Evolutionary conservation across 148 eudicot genomes (phyloP).

Genomic region (Vaccinium macrocarpon): DNA sequence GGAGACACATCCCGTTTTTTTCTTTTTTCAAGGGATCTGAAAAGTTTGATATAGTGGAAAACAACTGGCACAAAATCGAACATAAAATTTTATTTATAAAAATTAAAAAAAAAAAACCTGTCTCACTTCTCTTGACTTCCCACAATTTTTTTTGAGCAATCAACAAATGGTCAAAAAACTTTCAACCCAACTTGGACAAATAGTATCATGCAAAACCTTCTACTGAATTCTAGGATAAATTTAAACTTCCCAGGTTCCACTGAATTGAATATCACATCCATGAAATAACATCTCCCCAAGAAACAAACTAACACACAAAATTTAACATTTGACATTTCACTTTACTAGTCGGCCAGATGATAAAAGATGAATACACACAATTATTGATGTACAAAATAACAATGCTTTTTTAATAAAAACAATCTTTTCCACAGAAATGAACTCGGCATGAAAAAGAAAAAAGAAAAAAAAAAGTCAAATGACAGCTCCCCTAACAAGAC

Average conservation of each 20-base stretch:
- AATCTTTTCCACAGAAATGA: not conserved
- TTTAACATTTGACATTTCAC: not conserved
- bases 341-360: not conserved
- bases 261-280: not conserved
- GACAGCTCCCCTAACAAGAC: not conserved
- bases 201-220: not conserved
- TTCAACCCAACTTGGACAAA: not conserved
- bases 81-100: not conserved
- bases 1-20: not conserved
- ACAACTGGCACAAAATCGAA: not conserved
- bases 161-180: not conserved
- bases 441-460: not conserved
- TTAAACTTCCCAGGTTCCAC: not conserved
- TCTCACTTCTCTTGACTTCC: too few relatives aligned
- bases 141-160: not conserved
- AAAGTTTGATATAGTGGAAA: not conserved
- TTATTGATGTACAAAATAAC: not conserved
- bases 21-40: not conserved
- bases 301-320: not conserved
- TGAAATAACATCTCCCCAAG: not conserved
- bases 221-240: not conserved
- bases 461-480: not conserved
- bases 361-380: not conserved
- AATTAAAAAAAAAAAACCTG: too few relatives aligned
- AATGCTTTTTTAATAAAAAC: not conserved